A percentile compares a stretch with the other conserved stretches of the same genome.
Evolutionary conservation across 2,329 filamentous ascomycete genomes (phyloP).

Genomic region (Fusarium fracticaudum): DNA sequence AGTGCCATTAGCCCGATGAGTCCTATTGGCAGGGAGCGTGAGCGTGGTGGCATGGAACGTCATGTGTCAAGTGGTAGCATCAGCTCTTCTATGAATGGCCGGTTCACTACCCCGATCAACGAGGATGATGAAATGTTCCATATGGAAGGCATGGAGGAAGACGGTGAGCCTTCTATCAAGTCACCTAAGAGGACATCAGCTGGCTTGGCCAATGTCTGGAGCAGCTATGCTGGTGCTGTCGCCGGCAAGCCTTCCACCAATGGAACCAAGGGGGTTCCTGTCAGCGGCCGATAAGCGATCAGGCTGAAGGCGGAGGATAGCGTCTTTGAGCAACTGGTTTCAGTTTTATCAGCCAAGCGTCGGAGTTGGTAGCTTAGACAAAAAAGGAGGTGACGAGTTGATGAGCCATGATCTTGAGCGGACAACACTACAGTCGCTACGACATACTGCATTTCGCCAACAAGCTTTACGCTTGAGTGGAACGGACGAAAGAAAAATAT

Average conservation of each 20-base stretch:
- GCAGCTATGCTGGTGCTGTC: slow-evolving; percentile 54
- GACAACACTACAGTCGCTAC: slow-evolving; percentile 25
- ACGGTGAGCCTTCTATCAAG: slow-evolving; percentile 61
- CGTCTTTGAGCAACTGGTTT: slow-evolving; percentile 20
- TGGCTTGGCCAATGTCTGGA: slow-evolving; percentile 51
- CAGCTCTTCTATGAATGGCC: slow-evolving; percentile 62
- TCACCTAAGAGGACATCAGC: slow-evolving; percentile 61
- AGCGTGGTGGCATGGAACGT: slow-evolving; percentile 55
- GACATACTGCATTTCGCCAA: slow-evolving; percentile 31
- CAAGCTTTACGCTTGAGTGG: slow-evolving; percentile 18
- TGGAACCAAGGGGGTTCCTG: slow-evolving; percentile 44
- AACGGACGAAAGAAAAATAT: slow-evolving; percentile 34
- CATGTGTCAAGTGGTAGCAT: slow-evolving; percentile 69
- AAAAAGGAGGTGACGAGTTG: slow-evolving; percentile 29
- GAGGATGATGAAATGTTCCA: slow-evolving; percentile 72
- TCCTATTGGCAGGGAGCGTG: slow-evolving; percentile 54
- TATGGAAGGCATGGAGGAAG: slow-evolving; percentile 71
- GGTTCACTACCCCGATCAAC: slow-evolving; percentile 72
- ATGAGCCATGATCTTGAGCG: slow-evolving; percentile 35
- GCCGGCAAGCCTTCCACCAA: slow-evolving; percentile 43
- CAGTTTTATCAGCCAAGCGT: slow-evolving; percentile 19
- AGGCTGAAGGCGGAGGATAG: slow-evolving; percentile 5
- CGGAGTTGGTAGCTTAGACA: slow-evolving; percentile 32
- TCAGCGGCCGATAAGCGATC: slow-evolving; percentile 46
- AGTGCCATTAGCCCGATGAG: slow-evolving; percentile 52